Evolutionary conservation across 257 asterid species (phyloP).

Genomic region (Apocynum venetum): DNA sequence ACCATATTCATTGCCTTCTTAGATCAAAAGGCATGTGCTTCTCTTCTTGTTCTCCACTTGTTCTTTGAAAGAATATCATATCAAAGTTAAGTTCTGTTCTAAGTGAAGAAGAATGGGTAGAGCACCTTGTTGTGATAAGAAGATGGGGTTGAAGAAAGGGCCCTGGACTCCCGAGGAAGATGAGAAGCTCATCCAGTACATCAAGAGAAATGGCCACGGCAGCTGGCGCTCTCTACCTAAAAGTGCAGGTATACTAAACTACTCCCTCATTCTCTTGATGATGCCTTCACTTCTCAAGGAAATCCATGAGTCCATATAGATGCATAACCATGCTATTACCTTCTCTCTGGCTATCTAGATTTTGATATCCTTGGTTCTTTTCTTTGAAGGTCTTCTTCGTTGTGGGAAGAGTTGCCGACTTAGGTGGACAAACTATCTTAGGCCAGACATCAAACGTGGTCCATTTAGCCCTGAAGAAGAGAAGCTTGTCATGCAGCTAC

Average conservation of each 20-base stretch:
- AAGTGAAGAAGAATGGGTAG: conserved; percentile 58
- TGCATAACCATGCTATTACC: not conserved
- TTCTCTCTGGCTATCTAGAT: not conserved
- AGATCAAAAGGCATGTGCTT: not conserved
- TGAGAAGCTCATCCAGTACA: conserved; percentile 58
- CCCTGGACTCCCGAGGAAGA: conserved; percentile 97
- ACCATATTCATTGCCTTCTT: not conserved
- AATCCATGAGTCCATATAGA: not conserved
- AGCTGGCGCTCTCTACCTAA: conserved; percentile 92
- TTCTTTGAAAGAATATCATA: not conserved
- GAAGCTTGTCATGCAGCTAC: conserved; percentile 86
- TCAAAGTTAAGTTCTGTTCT: not conserved
- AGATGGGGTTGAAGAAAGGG: conserved; percentile 75
- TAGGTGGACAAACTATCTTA: conserved; percentile 88
- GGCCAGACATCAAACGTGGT: conserved; percentile 92
- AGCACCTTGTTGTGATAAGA: conserved; percentile 89
- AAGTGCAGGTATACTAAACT: conserved; percentile 55
- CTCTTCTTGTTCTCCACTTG: not conserved
- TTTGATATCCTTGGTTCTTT: not conserved
- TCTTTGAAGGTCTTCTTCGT: conserved; percentile 65
- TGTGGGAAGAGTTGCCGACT: conserved; percentile 96
- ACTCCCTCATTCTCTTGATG: not conserved
- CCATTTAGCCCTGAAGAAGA: conserved; percentile 75
- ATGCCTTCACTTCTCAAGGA: not conserved
- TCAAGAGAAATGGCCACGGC: conserved; percentile 79